Evolutionary conservation across 495 filamentous ascomycete genomes (phyloP), one percentile per base, ranked within the genome.

Genomic region (Hamigera avellanea): DNA sequence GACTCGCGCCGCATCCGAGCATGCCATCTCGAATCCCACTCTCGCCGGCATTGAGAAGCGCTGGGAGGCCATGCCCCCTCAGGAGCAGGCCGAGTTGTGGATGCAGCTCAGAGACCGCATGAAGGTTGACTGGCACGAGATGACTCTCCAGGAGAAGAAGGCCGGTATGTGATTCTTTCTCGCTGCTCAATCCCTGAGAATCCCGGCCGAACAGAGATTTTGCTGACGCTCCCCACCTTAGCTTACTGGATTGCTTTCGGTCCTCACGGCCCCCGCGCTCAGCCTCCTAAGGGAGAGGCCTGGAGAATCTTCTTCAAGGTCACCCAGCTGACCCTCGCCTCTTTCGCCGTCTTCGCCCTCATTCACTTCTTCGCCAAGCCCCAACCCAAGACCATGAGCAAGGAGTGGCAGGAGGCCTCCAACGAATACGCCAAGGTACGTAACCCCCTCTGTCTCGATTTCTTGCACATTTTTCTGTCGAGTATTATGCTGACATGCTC

Each of bases 201-300:
- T 35, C 14, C 28, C 26, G 18, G 12, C 40, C 29, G 35, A 33
- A 40, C 33, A 39, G 42, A 38, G 43, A 37, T 42, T 42, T 48
- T 45, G 39, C 50, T 56, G 32, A 59, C 39, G 12, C 30, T 19
- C 14, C n/a, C n/a, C n/a, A n/a, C 28, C 35, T 55, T 59, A 98
- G 91, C 91, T 46, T 98, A 95, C 80, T 98, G 81, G 78, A 93
- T 96, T 52, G 88, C 91, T 45, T 98, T 98, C 59, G 91, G 91
- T 36, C 72, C 86, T 44, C 93, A 96, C 62, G 91, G 91, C 39
- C 91, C 91, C 40, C 87, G 91, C 36, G 72, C 88, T 26, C 60
- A 72, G 21, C 54, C 81, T 37, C 83, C 89, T 37, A 79, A 91
- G 33, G 91, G 81, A 38, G 91, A 95, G 72, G 67, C 66, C 53